Conservation (phyloP, 495 filamentous ascomycete species). For the Trichoderma erinaceum region DNA sequence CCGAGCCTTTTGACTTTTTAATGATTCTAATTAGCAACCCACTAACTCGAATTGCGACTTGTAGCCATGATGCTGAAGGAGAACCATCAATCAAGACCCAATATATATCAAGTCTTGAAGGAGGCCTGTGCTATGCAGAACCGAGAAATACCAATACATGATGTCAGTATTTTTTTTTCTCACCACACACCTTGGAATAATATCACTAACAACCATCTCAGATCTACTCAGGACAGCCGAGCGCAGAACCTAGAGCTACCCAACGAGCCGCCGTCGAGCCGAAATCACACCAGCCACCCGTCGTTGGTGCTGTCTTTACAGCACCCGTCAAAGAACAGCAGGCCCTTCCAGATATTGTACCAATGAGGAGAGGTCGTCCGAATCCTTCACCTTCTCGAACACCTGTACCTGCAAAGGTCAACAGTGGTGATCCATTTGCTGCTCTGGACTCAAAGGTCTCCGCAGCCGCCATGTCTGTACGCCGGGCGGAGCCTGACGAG, state of each 20-base stretch:
- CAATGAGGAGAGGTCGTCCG: conserved; percentile 87
- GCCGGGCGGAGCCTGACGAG: conserved; percentile 58
- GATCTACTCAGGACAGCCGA: conserved; percentile 75
- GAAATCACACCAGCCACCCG: conserved; percentile 41
- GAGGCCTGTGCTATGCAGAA: conserved; percentile 87
- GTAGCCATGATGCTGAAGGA: conserved; percentile 87
- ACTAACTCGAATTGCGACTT: no score
- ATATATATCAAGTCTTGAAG: conserved; percentile 85
- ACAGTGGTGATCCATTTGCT: conserved; percentile 80
- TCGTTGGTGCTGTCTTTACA: conserved; percentile 64
- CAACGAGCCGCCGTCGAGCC: conserved; percentile 19
- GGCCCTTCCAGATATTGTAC: conserved; percentile 80
- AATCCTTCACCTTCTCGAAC: conserved; percentile 35
- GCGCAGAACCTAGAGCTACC: conserved; percentile 32
- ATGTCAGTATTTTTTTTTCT: conserved; percentile 54
- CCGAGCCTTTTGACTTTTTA: not conserved
- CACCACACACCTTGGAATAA: conserved; percentile 8
- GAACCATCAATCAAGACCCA: conserved; percentile 73
- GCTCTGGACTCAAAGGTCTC: conserved; percentile 64
- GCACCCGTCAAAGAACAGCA: conserved; percentile 62
- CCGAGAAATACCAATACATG: conserved; percentile 81
- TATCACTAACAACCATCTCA: conserved; percentile 30
- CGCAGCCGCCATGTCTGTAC: not conserved
- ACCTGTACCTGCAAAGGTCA: conserved; percentile 55
- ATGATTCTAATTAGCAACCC: not conserved